These are phyloP conservation scores for Emericellopsis atlantica DNA, from an alignment of 2,329 filamentous ascomycete genomes.

Conservation along the genomic window DNA sequence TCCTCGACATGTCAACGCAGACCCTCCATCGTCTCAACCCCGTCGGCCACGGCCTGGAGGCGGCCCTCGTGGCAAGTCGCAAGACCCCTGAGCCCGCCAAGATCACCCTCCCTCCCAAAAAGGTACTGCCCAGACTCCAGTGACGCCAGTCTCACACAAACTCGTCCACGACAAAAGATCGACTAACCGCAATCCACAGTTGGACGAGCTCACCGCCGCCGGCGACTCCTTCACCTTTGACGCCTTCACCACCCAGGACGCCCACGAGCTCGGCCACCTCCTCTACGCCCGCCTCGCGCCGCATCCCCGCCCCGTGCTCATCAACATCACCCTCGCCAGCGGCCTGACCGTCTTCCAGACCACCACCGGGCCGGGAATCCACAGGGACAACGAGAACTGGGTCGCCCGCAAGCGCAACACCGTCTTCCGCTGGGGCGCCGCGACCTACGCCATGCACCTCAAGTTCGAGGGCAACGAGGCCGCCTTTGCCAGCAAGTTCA, in stretches of 20 bases:
- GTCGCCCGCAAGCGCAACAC: slow-evolving; percentile 59
- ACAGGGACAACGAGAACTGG: slow-evolving; percentile 62
- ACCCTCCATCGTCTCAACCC: slow-evolving; percentile 2
- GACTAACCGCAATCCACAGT: slow-evolving; percentile 7
- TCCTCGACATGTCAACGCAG: slow-evolving; percentile 2
- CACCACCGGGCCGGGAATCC: slow-evolving; percentile 51
- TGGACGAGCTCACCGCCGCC: slow-evolving; percentile 15
- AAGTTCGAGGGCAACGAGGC: slow-evolving; percentile 54
- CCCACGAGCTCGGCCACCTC: slow-evolving; percentile 51
- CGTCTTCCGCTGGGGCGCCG: slow-evolving; percentile 57
- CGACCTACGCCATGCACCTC: slow-evolving; percentile 59
- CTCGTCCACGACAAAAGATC: neutral
- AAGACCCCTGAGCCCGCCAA: neutral
- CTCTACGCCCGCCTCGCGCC: slow-evolving; percentile 50
- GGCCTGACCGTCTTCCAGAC: slow-evolving; percentile 57
- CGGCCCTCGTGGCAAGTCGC: slow-evolving; percentile 2
- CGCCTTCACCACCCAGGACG: slow-evolving; percentile 50
- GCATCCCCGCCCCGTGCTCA: slow-evolving; percentile 36
- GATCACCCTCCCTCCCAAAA: neutral
- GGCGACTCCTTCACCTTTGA: slow-evolving; percentile 30
- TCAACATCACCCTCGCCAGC: slow-evolving; percentile 50
- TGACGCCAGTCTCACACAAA: neutral
- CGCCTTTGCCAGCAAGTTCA: slow-evolving; percentile 52
- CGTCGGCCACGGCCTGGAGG: slow-evolving; percentile 3
- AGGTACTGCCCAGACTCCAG: neutral